A percentile compares a stretch with the other conserved stretches of the same genome.
phyloP scores from a whole-genome alignment of 768 basidiomycete genomes.

The Fomitopsis serialis region DNA sequence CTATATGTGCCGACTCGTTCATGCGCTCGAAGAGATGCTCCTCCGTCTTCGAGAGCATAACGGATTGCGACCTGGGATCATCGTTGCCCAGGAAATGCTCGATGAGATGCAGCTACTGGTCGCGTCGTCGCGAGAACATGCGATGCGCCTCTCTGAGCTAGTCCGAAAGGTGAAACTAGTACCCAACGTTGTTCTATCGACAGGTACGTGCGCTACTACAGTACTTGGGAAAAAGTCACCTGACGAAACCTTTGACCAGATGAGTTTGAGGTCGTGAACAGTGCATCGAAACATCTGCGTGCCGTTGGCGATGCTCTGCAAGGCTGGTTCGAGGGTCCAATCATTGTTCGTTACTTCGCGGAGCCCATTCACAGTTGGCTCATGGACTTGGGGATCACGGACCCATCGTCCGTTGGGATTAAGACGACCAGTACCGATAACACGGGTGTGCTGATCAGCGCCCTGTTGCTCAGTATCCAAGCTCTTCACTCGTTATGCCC shows the following conservation, averaged over 20 bases:
- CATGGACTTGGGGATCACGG: constrained; percentile 1
- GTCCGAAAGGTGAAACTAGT: constrained; percentile 20
- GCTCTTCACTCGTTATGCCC: constrained; percentile 33
- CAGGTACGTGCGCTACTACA: constrained; percentile 24
- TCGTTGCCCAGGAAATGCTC: constrained; percentile 20
- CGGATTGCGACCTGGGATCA: constrained; percentile 24
- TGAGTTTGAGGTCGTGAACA: constrained; percentile 4
- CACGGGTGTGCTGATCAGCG: constrained; percentile 47
- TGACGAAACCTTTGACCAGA: constrained; percentile 1
- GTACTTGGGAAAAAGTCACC: too few relatives aligned
- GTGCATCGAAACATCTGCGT: constrained; percentile 6
- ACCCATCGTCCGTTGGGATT: not conserved
- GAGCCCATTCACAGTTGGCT: constrained; percentile 28
- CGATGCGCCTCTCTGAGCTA: constrained; percentile 22
- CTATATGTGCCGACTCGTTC: constrained; percentile 20
- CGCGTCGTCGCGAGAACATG: constrained; percentile 3
- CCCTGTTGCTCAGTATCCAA: constrained; percentile 64
- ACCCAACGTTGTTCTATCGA: constrained; percentile 28
- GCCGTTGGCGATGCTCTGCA: not conserved
- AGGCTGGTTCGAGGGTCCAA: constrained; percentile 4
- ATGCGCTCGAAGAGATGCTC: constrained; percentile 26
- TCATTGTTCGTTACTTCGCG: constrained; percentile 24
- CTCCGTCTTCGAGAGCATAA: constrained; percentile 15
- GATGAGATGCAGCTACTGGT: constrained; percentile 15
- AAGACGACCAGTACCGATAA: constrained; percentile 10